Percentiles rank a stretch among this genome's conserved stretches.
Conservation (phyloP, 495 filamentous ascomycete genomes). For the Friedmanniomyces endolithicus region DNA sequence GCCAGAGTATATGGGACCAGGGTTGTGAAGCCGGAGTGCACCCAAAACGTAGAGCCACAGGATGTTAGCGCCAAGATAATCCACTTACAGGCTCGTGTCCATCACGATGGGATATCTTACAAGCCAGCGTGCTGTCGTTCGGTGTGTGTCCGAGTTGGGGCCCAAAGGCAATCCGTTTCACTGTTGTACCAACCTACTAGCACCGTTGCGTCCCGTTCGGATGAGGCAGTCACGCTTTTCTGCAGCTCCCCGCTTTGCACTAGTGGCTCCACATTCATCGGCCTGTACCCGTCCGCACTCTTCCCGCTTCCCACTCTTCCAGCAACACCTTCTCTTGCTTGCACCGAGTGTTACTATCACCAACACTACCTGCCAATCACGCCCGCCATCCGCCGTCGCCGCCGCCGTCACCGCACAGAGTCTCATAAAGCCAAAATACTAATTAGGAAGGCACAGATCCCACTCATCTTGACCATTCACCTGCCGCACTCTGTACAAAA, state of each 20-base stretch:
- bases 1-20: conserved; percentile 7
- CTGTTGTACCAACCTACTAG: too few relatives aligned
- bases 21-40: conserved; percentile 14
- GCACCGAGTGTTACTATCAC: too few relatives aligned
- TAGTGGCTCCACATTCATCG: background rate
- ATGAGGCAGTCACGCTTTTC: background rate
- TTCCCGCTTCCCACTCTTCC: background rate
- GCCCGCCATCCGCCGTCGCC: background rate
- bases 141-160: too few relatives aligned
- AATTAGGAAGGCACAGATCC: background rate
- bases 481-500: too few relatives aligned
- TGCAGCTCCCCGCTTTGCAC: background rate
- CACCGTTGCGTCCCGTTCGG: background rate
- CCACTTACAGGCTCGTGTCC: background rate
- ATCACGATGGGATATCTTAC: background rate
- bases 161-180: too few relatives aligned
- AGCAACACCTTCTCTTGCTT: background rate
- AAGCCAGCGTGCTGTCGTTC: too few relatives aligned
- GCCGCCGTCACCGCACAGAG: background rate
- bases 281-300: background rate
- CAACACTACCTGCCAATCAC: background rate
- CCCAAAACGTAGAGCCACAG: conserved; percentile 19
- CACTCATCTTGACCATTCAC: too few relatives aligned
- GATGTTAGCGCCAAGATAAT: conserved; percentile 13
- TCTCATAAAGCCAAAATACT: background rate